These are phyloP conservation scores for Chytriomyces hyalinus DNA, from an alignment of 192 early-diverging fungal species.

Conservation along the genomic window DNA sequence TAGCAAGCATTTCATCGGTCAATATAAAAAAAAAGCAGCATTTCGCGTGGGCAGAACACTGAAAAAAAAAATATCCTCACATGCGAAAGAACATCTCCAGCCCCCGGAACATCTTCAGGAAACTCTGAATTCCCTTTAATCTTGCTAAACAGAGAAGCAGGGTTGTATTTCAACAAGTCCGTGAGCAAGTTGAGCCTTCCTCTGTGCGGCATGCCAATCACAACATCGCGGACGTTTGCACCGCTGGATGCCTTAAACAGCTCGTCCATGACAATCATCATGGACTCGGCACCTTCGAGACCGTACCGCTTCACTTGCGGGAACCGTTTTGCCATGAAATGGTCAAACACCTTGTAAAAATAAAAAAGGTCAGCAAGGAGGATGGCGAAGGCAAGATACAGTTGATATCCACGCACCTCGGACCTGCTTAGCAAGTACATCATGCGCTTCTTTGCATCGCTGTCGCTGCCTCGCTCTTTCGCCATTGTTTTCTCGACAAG, in stretches of 20 bases:
- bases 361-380: neutral
- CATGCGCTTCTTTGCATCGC: constrained; percentile 75
- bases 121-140: constrained; percentile 93
- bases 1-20: constrained; percentile 59
- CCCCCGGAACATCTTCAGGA: constrained; percentile 74
- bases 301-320: constrained; percentile 96
- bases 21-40: constrained; percentile 4
- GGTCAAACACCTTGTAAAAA: constrained; percentile 81
- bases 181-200: constrained; percentile 93
- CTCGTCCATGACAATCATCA: constrained; percentile 88
- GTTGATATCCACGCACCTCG: constrained; percentile 49
- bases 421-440: constrained; percentile 78
- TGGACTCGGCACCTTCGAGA: constrained; percentile 93
- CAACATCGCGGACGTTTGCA: constrained; percentile 81
- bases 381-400: constrained; percentile 1
- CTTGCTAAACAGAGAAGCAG: constrained; percentile 88
- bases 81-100: constrained; percentile 93
- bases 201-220: constrained; percentile 96
- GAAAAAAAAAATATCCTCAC: constrained; percentile 50
- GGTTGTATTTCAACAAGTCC: constrained; percentile 82
- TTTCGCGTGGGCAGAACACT: neutral
- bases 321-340: constrained; percentile 97
- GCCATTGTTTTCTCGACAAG: constrained; percentile 70
- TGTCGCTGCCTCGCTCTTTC: constrained; percentile 60
- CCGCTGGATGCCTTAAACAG: constrained; percentile 76